phyloP scores from a whole-genome alignment of 2,329 filamentous ascomycete genomes.

The Pezicula radicicola region DNA sequence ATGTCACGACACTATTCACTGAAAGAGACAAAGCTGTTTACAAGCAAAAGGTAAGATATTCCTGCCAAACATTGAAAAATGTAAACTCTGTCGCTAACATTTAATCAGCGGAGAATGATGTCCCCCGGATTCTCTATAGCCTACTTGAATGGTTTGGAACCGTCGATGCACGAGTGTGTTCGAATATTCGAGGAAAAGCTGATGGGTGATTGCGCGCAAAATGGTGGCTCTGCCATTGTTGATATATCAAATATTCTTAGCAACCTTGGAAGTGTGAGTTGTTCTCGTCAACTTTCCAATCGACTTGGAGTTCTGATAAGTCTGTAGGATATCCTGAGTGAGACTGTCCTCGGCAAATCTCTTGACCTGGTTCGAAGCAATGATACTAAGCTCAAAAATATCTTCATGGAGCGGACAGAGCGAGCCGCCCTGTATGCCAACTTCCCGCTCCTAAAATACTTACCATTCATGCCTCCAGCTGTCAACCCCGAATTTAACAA shows the following conservation, averaged over 20 bases:
- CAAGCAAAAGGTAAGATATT: constrained; percentile 10
- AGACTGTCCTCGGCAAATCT: constrained; percentile 15
- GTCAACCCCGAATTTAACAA: constrained; percentile 2
- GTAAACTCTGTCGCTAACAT: not conserved
- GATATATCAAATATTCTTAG: constrained; percentile 10
- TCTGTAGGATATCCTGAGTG: constrained; percentile 15
- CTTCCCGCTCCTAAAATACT: constrained; percentile 12
- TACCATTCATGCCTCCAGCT: constrained; percentile 9
- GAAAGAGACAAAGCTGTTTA: constrained; percentile 13
- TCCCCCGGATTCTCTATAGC: constrained; percentile 16
- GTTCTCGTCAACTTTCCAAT: not conserved
- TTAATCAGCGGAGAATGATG: constrained; percentile 10
- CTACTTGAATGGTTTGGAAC: constrained; percentile 15
- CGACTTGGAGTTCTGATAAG: not conserved
- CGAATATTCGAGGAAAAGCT: constrained; percentile 9
- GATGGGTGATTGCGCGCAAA: constrained; percentile 5
- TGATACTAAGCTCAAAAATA: constrained; percentile 10
- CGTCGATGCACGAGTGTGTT: constrained; percentile 13
- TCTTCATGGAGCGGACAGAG: constrained; percentile 9
- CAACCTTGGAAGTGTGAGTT: constrained; percentile 12
- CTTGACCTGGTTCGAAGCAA: constrained; percentile 13
- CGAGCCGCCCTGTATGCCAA: constrained; percentile 8
- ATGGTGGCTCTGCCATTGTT: constrained; percentile 4
- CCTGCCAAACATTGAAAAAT: not conserved
- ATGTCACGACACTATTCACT: constrained; percentile 10